phyloP scores from a whole-genome alignment of 148 eudicot species.

The Rhododendron vialii region DNA sequence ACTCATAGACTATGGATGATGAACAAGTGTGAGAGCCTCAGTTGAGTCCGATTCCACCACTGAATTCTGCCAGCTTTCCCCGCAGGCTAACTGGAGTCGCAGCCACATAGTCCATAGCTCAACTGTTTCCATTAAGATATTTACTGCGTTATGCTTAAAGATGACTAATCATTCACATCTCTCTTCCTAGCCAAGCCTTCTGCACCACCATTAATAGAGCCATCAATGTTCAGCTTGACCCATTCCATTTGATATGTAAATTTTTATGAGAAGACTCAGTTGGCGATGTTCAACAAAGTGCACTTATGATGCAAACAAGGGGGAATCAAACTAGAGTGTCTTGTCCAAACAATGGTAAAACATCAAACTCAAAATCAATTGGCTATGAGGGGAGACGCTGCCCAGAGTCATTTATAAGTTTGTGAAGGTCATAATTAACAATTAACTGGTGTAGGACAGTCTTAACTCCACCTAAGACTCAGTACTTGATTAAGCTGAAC shows the following conservation, averaged over 20 bases:
- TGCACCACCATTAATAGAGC: background rate
- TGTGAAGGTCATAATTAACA: background rate
- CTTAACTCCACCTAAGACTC: background rate
- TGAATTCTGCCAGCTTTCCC: background rate
- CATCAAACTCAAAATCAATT: background rate
- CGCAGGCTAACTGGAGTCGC: background rate
- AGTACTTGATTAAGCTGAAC: background rate
- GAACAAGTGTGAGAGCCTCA: background rate
- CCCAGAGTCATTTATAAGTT: background rate
- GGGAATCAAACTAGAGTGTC: background rate
- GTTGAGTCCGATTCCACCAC: background rate
- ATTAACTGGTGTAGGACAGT: background rate
- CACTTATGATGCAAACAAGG: background rate
- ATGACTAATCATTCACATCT: background rate
- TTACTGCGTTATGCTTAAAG: background rate
- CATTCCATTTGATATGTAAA: background rate
- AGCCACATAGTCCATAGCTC: background rate
- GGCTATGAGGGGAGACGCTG: background rate
- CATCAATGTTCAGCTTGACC: background rate
- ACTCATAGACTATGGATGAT: background rate
- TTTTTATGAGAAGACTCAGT: background rate
- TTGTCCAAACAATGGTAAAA: background rate
- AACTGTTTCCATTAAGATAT: background rate
- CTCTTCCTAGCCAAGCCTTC: background rate
- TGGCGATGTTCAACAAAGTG: background rate